Conservation (phyloP, 257 asterid genomes). For the Salvia rosmarinus region DNA sequence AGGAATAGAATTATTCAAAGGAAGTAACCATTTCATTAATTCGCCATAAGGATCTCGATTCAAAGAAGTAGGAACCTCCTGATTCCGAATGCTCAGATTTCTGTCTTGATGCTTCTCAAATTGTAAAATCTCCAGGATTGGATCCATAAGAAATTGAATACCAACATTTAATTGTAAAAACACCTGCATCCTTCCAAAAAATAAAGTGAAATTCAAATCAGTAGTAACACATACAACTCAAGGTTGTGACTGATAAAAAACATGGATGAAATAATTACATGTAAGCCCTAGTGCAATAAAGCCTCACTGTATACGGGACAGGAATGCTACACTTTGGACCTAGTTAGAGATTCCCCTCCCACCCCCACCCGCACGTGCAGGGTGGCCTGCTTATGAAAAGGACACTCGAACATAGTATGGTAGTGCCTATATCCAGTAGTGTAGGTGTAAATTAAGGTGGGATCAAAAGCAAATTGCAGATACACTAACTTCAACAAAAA, state of each 20-base stretch:
- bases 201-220: constrained; percentile 61
- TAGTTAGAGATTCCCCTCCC: background rate
- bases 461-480: constrained; percentile 13
- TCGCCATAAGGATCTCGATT: constrained; percentile 80
- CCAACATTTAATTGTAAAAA: constrained; percentile 92
- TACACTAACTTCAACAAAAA: constrained; percentile 5
- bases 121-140: constrained; percentile 93
- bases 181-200: constrained; percentile 99
- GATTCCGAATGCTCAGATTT: constrained; percentile 50
- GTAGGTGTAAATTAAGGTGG: background rate
- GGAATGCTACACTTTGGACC: constrained; percentile 14
- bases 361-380: background rate
- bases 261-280: constrained; percentile 7
- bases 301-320: constrained; percentile 7
- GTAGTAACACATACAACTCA: constrained; percentile 36
- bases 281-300: constrained; percentile 4
- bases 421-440: constrained; percentile 9
- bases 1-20: constrained; percentile 82
- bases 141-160: constrained; percentile 72
- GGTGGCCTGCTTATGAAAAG: background rate
- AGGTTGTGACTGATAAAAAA: constrained; percentile 22
- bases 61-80: constrained; percentile 41
- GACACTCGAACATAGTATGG: background rate
- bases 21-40: constrained; percentile 90
- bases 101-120: constrained; percentile 77